Conservation (phyloP, 2,329 filamentous ascomycete genomes). For the Aspergillus calidoustus region DNA sequence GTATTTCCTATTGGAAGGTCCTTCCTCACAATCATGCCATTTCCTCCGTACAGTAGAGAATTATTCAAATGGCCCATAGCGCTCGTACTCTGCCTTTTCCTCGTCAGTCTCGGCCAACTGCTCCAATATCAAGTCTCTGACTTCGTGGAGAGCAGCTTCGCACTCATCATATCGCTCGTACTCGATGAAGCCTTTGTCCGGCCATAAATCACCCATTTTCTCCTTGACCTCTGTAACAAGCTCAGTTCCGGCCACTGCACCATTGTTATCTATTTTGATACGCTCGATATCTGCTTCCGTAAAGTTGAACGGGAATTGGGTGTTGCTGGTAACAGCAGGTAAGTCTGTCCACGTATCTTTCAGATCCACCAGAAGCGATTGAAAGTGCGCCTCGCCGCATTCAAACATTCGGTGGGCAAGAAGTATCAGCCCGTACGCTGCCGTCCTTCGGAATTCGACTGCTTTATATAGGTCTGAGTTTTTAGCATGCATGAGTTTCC, state of each 20-base stretch:
- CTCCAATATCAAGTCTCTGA: conserved; percentile 18
- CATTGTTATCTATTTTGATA: conserved; percentile 34
- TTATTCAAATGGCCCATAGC: no score
- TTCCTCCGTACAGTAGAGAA: no score
- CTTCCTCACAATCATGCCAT: no score
- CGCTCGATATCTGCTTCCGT: conserved; percentile 28
- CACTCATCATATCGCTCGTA: conserved; percentile 34
- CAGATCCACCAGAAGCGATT: conserved; percentile 35
- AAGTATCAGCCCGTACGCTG: conserved; percentile 34
- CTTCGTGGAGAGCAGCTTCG: conserved; percentile 30
- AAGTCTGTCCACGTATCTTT: conserved; percentile 30
- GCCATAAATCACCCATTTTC: conserved; percentile 33
- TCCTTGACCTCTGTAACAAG: conserved; percentile 32
- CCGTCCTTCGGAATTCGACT: conserved; percentile 30
- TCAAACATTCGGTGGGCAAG: conserved; percentile 37
- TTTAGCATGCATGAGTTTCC: conserved; percentile 34
- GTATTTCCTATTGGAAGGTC: no score
- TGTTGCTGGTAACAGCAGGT: conserved; percentile 24
- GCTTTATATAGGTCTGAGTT: conserved; percentile 31
- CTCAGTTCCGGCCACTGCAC: conserved; percentile 31
- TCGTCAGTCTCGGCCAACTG: no score
- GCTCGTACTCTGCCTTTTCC: no score
- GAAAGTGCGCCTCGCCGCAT: conserved; percentile 37
- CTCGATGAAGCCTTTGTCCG: conserved; percentile 36
- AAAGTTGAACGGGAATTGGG: conserved; percentile 32